Evolutionary conservation across 202 grass and related monocot genomes (phyloP).

Genomic region (Schoenoplectus tabernaemontani): DNA sequence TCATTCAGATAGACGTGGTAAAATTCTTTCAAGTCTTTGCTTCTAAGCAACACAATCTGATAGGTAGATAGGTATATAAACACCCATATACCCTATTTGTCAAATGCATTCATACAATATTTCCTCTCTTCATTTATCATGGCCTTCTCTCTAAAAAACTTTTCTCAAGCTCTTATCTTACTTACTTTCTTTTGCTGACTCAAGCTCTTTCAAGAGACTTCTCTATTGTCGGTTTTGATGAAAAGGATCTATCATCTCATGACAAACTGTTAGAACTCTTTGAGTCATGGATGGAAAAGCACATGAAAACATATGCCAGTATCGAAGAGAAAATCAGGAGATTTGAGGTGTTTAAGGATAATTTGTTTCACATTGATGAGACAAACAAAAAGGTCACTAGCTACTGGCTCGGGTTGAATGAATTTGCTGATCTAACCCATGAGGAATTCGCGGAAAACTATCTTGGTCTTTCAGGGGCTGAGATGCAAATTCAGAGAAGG

Average conservation of each 20-base stretch:
- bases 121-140: conserved; percentile 23
- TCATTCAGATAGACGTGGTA: conserved; percentile 29
- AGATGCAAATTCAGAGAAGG: conserved; percentile 1
- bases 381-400: conserved; percentile 56
- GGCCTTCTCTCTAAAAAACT: conserved; percentile 20
- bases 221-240: conserved; percentile 65
- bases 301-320: conserved; percentile 62
- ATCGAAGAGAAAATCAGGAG: conserved; percentile 66
- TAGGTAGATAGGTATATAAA: conserved; percentile 24
- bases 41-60: conserved; percentile 60
- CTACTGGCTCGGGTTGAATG: conserved; percentile 85
- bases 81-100: conserved; percentile 14
- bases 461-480: conserved; percentile 32
- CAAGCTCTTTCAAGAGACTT: conserved; percentile 29
- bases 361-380: conserved; percentile 80
- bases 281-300: conserved; percentile 58
- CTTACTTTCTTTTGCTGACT: conserved; percentile 8
- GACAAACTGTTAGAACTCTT: conserved; percentile 62
- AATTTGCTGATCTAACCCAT: conserved; percentile 64
- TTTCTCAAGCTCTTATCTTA: conserved; percentile 20
- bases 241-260: conserved; percentile 44
- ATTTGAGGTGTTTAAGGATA: conserved; percentile 88
- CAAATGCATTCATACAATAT: conserved; percentile 10
- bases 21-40: conserved; percentile 26
- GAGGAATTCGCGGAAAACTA: conserved; percentile 68